A percentile compares a stretch with the other conserved stretches of the same genome.
These are phyloP conservation scores for Canavalia ensiformis DNA, from an alignment of 306 rosid genomes.

Conservation along the genomic window DNA sequence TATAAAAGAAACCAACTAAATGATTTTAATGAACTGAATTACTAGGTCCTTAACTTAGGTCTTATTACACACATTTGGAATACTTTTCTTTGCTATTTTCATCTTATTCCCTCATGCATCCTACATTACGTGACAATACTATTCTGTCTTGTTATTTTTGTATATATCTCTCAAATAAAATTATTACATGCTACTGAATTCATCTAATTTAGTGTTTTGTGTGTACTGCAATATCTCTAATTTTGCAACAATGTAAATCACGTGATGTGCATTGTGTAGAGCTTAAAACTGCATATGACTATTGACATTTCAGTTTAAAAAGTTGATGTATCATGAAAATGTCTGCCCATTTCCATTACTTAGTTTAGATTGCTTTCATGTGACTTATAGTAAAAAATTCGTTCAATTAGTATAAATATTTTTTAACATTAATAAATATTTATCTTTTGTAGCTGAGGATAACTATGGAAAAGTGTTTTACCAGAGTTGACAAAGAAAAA, in stretches of 20 bases:
- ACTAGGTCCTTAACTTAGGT: conserved; percentile 8
- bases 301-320: conserved; percentile 5
- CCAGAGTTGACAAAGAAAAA: conserved; percentile 89
- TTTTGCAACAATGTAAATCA: conserved; percentile 7
- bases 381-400: conserved; percentile 3
- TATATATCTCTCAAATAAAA: not conserved
- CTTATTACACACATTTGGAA: not conserved
- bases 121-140: not conserved
- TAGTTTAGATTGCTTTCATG: conserved; percentile 36
- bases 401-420: not conserved
- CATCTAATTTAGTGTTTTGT: conserved; percentile 7
- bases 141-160: conserved; percentile 13
- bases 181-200: not conserved
- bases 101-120: not conserved
- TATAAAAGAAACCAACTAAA: not conserved
- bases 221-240: conserved; percentile 7
- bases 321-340: conserved; percentile 24
- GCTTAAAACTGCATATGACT: not conserved
- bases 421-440: conserved; percentile 29
- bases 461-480: conserved; percentile 74
- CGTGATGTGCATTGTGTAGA: conserved; percentile 11
- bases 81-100: conserved; percentile 9
- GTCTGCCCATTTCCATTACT: not conserved
- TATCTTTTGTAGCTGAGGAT: conserved; percentile 70
- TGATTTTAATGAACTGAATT: conserved; percentile 22